Base-by-base conservation (phyloP, 495 filamentous ascomycete species). In the Apiosordaria backusii region DNA sequence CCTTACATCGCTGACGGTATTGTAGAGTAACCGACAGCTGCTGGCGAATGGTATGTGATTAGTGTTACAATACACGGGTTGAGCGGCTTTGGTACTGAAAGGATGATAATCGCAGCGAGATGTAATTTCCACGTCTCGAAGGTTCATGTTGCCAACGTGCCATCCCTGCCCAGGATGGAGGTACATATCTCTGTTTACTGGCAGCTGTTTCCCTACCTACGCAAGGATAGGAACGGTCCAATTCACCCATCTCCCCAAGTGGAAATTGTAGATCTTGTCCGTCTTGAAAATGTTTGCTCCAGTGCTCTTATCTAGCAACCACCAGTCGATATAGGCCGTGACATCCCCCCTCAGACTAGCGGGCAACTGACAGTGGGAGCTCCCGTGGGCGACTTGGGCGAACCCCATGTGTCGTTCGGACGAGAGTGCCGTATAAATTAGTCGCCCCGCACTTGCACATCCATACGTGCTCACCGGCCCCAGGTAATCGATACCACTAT, bases 401-500 rank as follows among this genome's bases (percentile, higher is more conserved):
- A 75, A 71, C 15, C 76, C 78, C 65, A 77, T 71, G 5, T 77
- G 67, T 13, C 27, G 21, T 22, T 29, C 27, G 4, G 13, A 21
- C 4, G 21, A 21, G 4, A 61, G 23, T 4, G 59, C 59, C 65
- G 78, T 68, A 64, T 74, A 79, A 22, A 80, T 69, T 63, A 71
- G 66, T 35, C 72, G 67, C 9, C 62, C 78, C 23, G 76, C 72
- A 29, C 66, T 71, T 68, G 75, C 72, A 71, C 80, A 81, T 9
- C 71, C 80, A 63, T 76, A 78, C 52, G 76, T 79, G 67, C 75
- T 76, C 52, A 72, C 66, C 0, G 74, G 73, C n/a, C 79, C 77
- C 61, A 82, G 74, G 71, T 78, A 82, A 63, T 78, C 76, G 66
- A 79, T 75, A 3, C 63, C 74, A n/a, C 77, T 75, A 65, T 82